Percentiles rank a stretch among this genome's conserved stretches.
These are phyloP conservation scores for Prunus yedoensis DNA, from an alignment of 331 rosid genomes.

Conservation along the genomic window DNA sequence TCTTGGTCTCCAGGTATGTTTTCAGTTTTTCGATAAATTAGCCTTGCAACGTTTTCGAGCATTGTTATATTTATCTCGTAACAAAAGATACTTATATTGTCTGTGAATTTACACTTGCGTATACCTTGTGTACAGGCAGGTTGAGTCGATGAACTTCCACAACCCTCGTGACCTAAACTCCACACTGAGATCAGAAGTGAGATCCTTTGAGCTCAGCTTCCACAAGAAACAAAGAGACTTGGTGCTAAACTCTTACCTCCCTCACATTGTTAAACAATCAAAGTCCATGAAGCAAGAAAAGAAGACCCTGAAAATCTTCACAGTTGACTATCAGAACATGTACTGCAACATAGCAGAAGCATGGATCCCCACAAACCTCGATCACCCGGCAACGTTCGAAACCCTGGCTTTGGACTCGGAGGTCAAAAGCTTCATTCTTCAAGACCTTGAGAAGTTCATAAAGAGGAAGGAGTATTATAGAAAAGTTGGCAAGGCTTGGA, in stretches of 20 bases:
- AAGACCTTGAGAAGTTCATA: conserved; percentile 30
- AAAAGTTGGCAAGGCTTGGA: conserved; percentile 48
- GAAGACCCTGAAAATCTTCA: conserved; percentile 36
- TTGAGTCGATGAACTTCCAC: conserved; percentile 19
- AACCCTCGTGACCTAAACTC: conserved; percentile 38
- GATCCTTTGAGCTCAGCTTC: conserved; percentile 41
- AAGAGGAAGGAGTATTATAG: conserved; percentile 32
- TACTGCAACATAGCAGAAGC: conserved; percentile 17
- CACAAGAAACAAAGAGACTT: conserved; percentile 33
- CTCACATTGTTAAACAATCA: conserved; percentile 31
- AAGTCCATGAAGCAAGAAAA: conserved; percentile 27
- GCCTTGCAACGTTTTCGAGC: not conserved
- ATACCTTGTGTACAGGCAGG: conserved; percentile 16
- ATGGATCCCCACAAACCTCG: conserved; percentile 39
- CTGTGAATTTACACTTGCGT: no score
- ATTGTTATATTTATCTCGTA: no score
- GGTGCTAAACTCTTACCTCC: conserved; percentile 39
- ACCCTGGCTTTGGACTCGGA: conserved; percentile 38
- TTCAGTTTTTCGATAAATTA: not conserved
- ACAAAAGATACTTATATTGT: not conserved
- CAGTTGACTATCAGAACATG: conserved; percentile 7
- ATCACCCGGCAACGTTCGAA: conserved; percentile 41
- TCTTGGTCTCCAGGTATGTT: conserved; percentile 31
- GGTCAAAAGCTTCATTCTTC: conserved; percentile 27
- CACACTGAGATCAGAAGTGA: conserved; percentile 34